Base-by-base conservation (phyloP, 164 flowering plant species). In the Vitis rotundifolia region DNA sequence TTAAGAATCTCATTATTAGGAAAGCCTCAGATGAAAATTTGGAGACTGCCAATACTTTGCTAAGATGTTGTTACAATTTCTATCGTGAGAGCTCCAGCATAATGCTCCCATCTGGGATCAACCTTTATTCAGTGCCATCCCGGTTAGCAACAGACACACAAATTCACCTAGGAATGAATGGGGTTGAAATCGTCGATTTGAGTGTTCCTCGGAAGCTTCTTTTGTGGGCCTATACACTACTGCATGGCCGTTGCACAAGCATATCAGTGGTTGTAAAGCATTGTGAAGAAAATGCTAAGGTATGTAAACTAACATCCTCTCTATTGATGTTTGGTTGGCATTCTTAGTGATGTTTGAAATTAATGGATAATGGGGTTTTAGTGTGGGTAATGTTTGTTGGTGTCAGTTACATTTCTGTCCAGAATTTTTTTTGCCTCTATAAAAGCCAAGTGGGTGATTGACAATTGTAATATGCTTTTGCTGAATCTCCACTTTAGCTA, bases 241-340 rank as follows among this genome's bases (percentile, higher is more conserved):
- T 90, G 78, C 84, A 89, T 71, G 99, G 99, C 16, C 92, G 83
- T 62, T 90, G 71, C 79, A 70, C 89, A 59, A 85, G 77, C 77
- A 88, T 95, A 57, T 84, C 91, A 14, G 76, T 68, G 51, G 94
- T 85, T 72, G 88, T 93, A 44, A 95, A 91, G 87, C 87, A 93
- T 65, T 93, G 97, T 77, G 99, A 93, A 84, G 98, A 93, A 81
- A 88, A 82, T 77, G 76, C 78, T 1, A 95, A 93, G 97, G 99
- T 93, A 78, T 28, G 71, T 18, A 28, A 63, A 49, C 59, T 68
- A 63, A 7, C 52, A 16, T 47, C 5, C 14, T 67, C 44, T 54
- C 6, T 52, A 29, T 15, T 15, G 18, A 12, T 55, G n/a, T 56
- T 56, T 47, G 44, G 51, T 54, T 56, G 15, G n/a, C 11, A 11